Conservation (phyloP, 169 alveolate species). For the Plasmodium gallinaceum region DNA sequence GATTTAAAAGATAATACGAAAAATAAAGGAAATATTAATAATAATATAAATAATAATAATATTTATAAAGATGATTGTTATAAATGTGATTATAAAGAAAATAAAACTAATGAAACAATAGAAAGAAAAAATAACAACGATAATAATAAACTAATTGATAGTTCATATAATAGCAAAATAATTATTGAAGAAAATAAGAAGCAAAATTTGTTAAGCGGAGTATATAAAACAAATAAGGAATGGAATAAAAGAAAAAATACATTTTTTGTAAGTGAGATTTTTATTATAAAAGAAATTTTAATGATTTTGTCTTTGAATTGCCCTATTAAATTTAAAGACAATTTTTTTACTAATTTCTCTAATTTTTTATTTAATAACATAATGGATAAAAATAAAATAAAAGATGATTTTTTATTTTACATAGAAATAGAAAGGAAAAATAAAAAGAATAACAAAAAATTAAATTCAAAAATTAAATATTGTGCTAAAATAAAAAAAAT, state of each 20-base stretch:
- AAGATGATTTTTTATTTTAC: slow-evolving; percentile 76
- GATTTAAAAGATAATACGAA: not conserved
- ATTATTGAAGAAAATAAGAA: slow-evolving; percentile 5
- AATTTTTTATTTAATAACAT: slow-evolving; percentile 58
- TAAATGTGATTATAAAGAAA: not conserved
- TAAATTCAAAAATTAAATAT: not conserved
- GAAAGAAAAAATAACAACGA: not conserved
- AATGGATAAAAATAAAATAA: slow-evolving; percentile 65
- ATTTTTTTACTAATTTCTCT: slow-evolving; percentile 48
- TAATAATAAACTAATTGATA: not conserved
- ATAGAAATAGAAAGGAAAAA: slow-evolving; percentile 48
- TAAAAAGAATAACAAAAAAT: not conserved
- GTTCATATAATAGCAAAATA: not conserved
- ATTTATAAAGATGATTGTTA: not conserved
- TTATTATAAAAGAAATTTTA: slow-evolving; percentile 71
- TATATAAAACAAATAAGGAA: not conserved
- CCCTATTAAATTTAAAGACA: slow-evolving; percentile 70
- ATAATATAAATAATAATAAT: not conserved
- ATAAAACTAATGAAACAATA: not conserved
- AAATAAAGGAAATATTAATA: not conserved
- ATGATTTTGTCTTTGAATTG: slow-evolving; percentile 68
- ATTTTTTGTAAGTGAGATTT: slow-evolving; percentile 73
- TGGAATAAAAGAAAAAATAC: slow-evolving; percentile 20
- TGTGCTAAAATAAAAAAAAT: slow-evolving; percentile 53
- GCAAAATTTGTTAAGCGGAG: not conserved